Evolutionary conservation across 495 filamentous ascomycete species (phyloP), one percentile per base, ranked within the genome.

Genomic region (Astrothelium macrocarpum): DNA sequence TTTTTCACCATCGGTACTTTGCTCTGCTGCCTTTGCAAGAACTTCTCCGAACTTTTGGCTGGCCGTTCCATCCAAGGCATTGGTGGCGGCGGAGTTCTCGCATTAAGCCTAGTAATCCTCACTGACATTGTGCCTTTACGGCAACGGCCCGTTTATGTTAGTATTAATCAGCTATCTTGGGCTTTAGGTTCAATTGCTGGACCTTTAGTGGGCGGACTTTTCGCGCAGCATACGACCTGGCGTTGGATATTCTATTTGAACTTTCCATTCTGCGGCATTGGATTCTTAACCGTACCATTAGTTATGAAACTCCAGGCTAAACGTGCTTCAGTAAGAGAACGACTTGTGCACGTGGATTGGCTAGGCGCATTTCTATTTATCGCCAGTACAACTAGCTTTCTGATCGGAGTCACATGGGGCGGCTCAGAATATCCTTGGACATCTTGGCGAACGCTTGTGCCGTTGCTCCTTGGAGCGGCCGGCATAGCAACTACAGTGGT

Each of bases 311-410:
- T 59, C n/a, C 29, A 59, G 10, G 12, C 58, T 45, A 64, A 56
- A 0, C 32, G n/a, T 9, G 39, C 70, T 32, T 65, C 64, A n/a
- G 43, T 84, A 0, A 1, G 63, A 25, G 67, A 76, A 34, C 83
- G 82, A 68, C 71, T 85, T 4, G 66, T 70, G 20, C 72, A 71
- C 23, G 79, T 87, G 26, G 87, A 90, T 67, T 88, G 85, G 79
- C 34, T 82, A 32, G 86, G 87, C 0, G 75, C 77, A 7, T 62
- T 81, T 0, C 28, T 87, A 1, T 88, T 89, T 68, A 76, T 81
- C 4, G 72, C 68, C 16, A 73, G 74, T 0, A 69, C 72, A 2
- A 75, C 77, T 12, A 67, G 73, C 4, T 75, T 87, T 61, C 71
- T 86, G 2, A 76, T 86, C 26, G 79, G 78, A 0, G 53, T 87